Percentiles rank a stretch among this genome's conserved stretches.
Conservation (phyloP, 2,329 filamentous ascomycete species). For the Talaromyces funiculosus region DNA sequence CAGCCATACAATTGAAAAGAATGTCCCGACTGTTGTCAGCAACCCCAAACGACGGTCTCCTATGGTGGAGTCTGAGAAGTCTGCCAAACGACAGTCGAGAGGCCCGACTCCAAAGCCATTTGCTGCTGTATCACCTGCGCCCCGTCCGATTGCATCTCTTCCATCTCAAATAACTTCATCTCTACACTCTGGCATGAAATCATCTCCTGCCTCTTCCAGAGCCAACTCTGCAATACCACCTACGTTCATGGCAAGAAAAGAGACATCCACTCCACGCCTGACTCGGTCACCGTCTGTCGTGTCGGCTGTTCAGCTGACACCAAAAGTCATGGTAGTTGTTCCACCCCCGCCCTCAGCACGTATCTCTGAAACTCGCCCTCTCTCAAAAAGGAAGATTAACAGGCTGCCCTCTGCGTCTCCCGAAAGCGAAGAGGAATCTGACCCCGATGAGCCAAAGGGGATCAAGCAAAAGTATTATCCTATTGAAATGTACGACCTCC, state of each 20-base stretch:
- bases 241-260: neutral
- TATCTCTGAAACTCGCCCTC: neutral
- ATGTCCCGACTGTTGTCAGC: neutral
- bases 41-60: neutral
- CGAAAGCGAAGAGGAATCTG: conserved; percentile 5
- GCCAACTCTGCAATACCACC: neutral
- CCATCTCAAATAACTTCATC: neutral
- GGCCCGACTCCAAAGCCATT: neutral
- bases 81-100: neutral
- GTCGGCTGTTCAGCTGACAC: neutral
- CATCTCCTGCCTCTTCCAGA: neutral
- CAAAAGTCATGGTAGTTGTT: conserved; percentile 2
- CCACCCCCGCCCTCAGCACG: neutral
- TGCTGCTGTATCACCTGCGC: neutral
- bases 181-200: neutral
- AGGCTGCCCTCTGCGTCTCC: neutral
- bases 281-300: neutral
- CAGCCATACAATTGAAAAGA: neutral
- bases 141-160: neutral
- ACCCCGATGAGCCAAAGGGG: conserved; percentile 3
- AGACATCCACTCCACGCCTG: neutral
- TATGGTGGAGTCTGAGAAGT: neutral
- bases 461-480: conserved; percentile 11
- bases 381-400: neutral
- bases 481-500: conserved; percentile 4